phyloP scores from a whole-genome alignment of 148 eudicot species.

The Cornus florida region DNA sequence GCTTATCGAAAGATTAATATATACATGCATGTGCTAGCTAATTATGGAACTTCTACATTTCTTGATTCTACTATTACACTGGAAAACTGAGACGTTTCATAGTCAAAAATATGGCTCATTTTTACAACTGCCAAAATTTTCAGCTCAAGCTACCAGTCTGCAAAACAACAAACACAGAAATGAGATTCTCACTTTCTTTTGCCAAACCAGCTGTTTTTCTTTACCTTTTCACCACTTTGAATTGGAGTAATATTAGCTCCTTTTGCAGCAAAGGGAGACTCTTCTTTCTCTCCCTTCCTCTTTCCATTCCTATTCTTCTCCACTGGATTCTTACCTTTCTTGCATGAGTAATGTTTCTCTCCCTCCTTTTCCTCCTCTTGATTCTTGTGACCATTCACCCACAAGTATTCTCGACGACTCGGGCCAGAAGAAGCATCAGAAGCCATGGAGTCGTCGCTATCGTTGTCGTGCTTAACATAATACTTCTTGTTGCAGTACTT shows the following conservation, averaged over 20 bases:
- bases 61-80: background rate
- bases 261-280: constrained; percentile 6
- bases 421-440: constrained; percentile 47
- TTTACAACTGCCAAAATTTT: background rate
- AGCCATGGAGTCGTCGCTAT: constrained; percentile 38
- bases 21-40: background rate
- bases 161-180: background rate
- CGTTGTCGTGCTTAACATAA: background rate
- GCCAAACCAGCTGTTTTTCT: constrained; percentile 18
- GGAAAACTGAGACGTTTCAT: background rate
- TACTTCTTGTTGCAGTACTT: background rate
- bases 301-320: background rate
- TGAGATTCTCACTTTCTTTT: constrained; percentile 6
- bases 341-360: background rate
- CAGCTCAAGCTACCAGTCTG: background rate
- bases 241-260: background rate
- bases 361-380: constrained; percentile 5
- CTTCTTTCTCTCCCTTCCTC: constrained; percentile 17
- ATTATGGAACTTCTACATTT: background rate
- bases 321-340: constrained; percentile 19
- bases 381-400: constrained; percentile 1
- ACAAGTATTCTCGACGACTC: constrained; percentile 10
- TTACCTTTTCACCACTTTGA: constrained; percentile 12
- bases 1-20: background rate
- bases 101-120: background rate